Evolutionary conservation across 345 rosid species (phyloP).

Genomic region (Populus euphratica): DNA sequence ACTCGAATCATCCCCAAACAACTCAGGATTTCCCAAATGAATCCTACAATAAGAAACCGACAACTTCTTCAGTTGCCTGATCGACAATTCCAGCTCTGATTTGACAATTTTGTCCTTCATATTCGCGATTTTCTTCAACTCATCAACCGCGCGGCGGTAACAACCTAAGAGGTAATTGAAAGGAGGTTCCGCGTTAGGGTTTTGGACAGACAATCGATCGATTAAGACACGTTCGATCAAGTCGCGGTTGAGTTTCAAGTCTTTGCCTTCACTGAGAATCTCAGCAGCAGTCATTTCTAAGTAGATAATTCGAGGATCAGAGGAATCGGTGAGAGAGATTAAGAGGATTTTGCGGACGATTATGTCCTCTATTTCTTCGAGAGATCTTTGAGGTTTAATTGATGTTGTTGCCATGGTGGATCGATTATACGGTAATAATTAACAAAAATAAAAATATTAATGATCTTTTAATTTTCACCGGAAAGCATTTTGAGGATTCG

Average conservation of each 20-base stretch:
- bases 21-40: conserved; percentile 70
- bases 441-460: no score
- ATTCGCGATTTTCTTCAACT: conserved; percentile 67
- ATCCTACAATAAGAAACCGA: conserved; percentile 71
- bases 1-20: conserved; percentile 29
- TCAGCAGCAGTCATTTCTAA: conserved; percentile 87
- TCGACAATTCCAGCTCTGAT: conserved; percentile 59
- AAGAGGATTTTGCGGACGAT: conserved; percentile 77
- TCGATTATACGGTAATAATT: not conserved
- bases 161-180: conserved; percentile 71
- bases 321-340: conserved; percentile 50
- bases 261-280: conserved; percentile 86
- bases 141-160: conserved; percentile 74
- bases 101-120: conserved; percentile 76
- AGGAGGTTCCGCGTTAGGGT: conserved; percentile 52
- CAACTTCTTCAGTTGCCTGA: conserved; percentile 62
- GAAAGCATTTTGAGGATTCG: no score
- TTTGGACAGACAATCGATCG: conserved; percentile 77
- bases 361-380: conserved; percentile 78
- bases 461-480: no score
- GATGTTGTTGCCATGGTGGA: conserved; percentile 56
- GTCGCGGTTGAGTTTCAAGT: conserved; percentile 62
- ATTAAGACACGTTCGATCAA: conserved; percentile 70
- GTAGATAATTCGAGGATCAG: conserved; percentile 57
- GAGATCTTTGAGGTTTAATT: conserved; percentile 60